Evolutionary conservation across 1,139 yeast species (phyloP), one percentile per base, ranked within the genome.

Genomic region (Sugiyamaella neomexicana): DNA sequence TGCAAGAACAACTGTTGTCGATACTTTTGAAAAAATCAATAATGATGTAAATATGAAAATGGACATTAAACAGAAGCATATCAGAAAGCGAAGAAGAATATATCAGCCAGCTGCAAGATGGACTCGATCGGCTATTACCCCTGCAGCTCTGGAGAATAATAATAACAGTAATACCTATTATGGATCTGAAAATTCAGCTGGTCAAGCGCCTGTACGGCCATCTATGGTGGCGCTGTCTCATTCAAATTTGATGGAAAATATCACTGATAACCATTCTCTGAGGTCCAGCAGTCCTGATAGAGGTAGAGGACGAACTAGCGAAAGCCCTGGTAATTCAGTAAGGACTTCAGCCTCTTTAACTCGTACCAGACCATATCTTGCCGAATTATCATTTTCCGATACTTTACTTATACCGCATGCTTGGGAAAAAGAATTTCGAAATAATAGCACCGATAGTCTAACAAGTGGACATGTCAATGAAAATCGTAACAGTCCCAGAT

Each of bases 1-100:
- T 2, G 65, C 65, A 1, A 54, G 60, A 37, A 43, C 57, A 15
- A 60, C 60, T 34, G 65, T 57, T 12, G 63, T 57, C 15, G 59
- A 58, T 46, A 55, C 61, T 13, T 57, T 62, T 25, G 65, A 57
- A 7, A 57, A 54, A 37, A 59, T 62, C 38, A 57, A 60, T 42
- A 55, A 46, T 39, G 45, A 56, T 23, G 60, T 58, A 10, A 52
- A 53, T 32, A 51, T 40, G 31, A 53, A 52, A 50, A 51, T 48
- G 37, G 53, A 32, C 50, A 38, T 50, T 50, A 20, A 55, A 48
- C 51, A 31, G 13, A 20, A 32, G 41, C 15, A 40, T 38, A 40
- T 39, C 47, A 39, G 43, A 39, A 31, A 39, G 39, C 31, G 42
- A 27, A 32, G 34, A 15, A 39, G 55, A 34, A 27, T 57, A 15